Percentiles rank a stretch among this genome's conserved stretches.
Evolutionary conservation across 1,284 basidiomycete genomes (phyloP).

Genomic region (Tylopilus sp.): DNA sequence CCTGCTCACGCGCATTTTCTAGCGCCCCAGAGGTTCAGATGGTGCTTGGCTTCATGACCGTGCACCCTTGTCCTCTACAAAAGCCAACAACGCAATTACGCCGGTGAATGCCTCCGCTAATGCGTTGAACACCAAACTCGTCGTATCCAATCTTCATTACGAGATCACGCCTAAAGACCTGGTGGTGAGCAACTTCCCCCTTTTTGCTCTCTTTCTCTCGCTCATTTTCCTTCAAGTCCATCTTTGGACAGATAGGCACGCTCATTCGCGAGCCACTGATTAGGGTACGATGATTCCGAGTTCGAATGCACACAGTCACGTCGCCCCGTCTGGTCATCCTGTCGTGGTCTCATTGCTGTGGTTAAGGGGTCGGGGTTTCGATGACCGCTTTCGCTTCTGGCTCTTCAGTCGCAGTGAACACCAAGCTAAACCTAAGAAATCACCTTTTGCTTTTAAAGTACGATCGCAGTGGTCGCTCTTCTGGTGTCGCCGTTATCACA

Average conservation of each 20-base stretch:
- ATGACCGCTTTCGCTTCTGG: slow-evolving; percentile 43
- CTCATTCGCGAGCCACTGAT: slow-evolving; percentile 89
- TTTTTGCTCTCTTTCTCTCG: background rate
- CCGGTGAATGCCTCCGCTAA: slow-evolving; percentile 27
- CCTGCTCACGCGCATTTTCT: background rate
- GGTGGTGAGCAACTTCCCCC: slow-evolving; percentile 51
- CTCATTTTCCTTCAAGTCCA: slow-evolving; percentile 49
- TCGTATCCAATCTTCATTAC: slow-evolving; percentile 90
- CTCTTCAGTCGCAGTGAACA: slow-evolving; percentile 33
- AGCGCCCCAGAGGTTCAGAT: slow-evolving; percentile 40
- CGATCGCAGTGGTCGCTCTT: slow-evolving; percentile 92
- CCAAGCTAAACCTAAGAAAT: slow-evolving; percentile 33
- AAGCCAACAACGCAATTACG: slow-evolving; percentile 21
- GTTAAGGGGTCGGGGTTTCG: slow-evolving; percentile 28
- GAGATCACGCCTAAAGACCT: slow-evolving; percentile 89
- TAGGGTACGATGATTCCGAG: slow-evolving; percentile 82
- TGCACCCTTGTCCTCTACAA: slow-evolving; percentile 45
- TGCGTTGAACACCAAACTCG: slow-evolving; percentile 57
- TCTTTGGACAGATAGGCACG: slow-evolving; percentile 91
- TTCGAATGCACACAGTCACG: slow-evolving; percentile 48
- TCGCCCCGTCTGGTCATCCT: slow-evolving; percentile 34
- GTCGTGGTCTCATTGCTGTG: slow-evolving; percentile 28
- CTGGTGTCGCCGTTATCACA: slow-evolving; percentile 78
- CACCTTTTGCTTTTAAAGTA: slow-evolving; percentile 63
- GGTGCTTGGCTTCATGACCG: slow-evolving; percentile 74